Percentiles rank a stretch among this genome's conserved stretches.
phyloP scores from a whole-genome alignment of 176 grass and related monocot species.

The Melocanna baccifera region DNA sequence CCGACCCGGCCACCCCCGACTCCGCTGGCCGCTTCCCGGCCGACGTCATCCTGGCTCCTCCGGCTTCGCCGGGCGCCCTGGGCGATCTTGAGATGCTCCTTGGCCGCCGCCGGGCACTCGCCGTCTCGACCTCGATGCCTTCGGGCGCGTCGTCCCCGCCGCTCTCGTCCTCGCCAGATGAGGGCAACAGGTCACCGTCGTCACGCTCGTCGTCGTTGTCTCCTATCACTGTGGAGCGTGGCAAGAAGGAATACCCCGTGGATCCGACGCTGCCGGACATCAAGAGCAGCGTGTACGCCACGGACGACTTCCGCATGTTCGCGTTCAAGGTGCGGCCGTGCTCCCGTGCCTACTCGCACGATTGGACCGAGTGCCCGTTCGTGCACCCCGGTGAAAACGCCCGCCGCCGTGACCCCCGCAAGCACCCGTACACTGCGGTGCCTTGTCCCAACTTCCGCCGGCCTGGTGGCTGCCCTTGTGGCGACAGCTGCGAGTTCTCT shows the following conservation, averaged over 20 bases:
- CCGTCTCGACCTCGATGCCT: slow-evolving; percentile 31
- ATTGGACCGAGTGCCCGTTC: slow-evolving; percentile 95
- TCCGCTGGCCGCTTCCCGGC: slow-evolving; percentile 42
- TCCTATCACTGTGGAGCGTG: slow-evolving; percentile 47
- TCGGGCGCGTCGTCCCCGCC: slow-evolving; percentile 50
- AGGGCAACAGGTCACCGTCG: slow-evolving; percentile 45
- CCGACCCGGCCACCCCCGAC: slow-evolving; percentile 51
- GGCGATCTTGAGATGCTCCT: slow-evolving; percentile 51
- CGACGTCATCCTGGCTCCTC: slow-evolving; percentile 47
- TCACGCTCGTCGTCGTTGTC: slow-evolving; percentile 51
- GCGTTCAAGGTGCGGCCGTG: slow-evolving; percentile 83
- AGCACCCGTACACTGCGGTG: slow-evolving; percentile 76
- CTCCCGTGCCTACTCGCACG: slow-evolving; percentile 82
- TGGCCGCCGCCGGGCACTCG: slow-evolving; percentile 35
- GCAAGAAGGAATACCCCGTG: slow-evolving; percentile 79
- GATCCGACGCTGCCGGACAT: slow-evolving; percentile 84
- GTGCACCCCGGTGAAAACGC: slow-evolving; percentile 87
- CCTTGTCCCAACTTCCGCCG: slow-evolving; percentile 85
- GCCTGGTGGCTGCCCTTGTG: slow-evolving; percentile 60
- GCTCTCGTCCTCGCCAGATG: slow-evolving; percentile 60
- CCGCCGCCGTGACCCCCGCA: slow-evolving; percentile 70
- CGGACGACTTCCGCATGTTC: slow-evolving; percentile 91
- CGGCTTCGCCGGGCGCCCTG: slow-evolving; percentile 15
- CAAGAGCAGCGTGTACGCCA: slow-evolving; percentile 74
- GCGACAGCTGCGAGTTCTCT: slow-evolving; percentile 78